A percentile compares a stretch with the other conserved stretches of the same genome.
These are phyloP conservation scores for Blastobotrys serpentis DNA, from an alignment of 1,139 yeast genomes.

Conservation along the genomic window DNA sequence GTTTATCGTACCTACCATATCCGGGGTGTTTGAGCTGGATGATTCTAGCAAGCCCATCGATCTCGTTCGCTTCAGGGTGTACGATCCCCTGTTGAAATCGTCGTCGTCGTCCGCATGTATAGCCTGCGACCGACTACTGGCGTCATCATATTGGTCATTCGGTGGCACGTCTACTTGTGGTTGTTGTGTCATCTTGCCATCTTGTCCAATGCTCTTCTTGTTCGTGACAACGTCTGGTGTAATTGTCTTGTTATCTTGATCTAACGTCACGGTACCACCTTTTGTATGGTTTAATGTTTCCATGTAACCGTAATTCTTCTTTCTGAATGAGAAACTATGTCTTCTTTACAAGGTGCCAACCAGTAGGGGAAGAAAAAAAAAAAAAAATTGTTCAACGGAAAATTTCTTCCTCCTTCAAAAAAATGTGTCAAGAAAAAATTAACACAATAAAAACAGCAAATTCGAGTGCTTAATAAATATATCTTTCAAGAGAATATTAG, in stretches of 20 bases:
- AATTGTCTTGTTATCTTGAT: background rate
- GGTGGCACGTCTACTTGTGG: no score
- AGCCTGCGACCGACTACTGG: slow-evolving; percentile 40
- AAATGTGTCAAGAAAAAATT: no score
- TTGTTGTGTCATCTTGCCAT: slow-evolving; percentile 6
- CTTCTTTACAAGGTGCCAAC: no score
- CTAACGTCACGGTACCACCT: background rate
- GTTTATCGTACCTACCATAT: slow-evolving; percentile 23
- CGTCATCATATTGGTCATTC: background rate
- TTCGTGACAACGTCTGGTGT: background rate
- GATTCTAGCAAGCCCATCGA: slow-evolving; percentile 79
- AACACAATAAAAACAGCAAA: no score
- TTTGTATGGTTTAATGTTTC: slow-evolving; percentile 2
- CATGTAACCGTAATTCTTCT: no score
- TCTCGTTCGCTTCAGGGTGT: slow-evolving; percentile 76
- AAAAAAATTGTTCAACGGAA: no score
- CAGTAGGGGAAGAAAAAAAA: no score
- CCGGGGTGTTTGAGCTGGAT: slow-evolving; percentile 29
- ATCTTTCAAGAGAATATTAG: no score
- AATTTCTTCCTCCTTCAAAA: no score
- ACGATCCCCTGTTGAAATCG: slow-evolving; percentile 70
- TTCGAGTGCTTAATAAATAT: no score
- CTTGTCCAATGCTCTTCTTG: slow-evolving; percentile 3
- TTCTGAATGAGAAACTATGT: no score
- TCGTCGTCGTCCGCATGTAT: slow-evolving; percentile 71